phyloP scores from a whole-genome alignment of 2,329 filamentous ascomycete genomes.

The Penicillium crustosum region DNA sequence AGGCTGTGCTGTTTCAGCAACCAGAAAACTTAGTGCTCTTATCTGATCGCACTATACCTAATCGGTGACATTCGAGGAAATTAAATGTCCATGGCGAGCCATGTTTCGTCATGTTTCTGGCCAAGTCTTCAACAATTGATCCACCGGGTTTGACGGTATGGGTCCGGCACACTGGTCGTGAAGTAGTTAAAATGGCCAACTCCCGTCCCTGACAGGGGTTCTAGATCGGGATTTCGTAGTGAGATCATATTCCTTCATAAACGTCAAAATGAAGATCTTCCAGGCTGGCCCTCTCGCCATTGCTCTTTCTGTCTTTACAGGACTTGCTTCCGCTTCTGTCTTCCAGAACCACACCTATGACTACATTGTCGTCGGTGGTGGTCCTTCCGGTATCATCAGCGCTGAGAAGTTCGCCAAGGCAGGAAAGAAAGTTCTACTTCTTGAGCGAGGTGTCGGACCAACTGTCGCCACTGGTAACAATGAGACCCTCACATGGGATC shows the following conservation, averaged over 20 bases:
- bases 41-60: constrained; percentile 7
- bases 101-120: background rate
- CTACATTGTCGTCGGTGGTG: constrained; percentile 28
- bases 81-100: background rate
- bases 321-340: constrained; percentile 13
- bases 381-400: constrained; percentile 26
- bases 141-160: background rate
- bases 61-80: background rate
- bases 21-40: background rate
- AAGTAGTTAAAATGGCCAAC: background rate
- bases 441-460: constrained; percentile 25
- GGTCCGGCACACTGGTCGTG: background rate
- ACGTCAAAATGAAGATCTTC: constrained; percentile 5
- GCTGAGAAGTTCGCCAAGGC: constrained; percentile 26
- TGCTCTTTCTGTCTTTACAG: constrained; percentile 8
- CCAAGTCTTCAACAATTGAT: background rate
- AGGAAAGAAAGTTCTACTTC: constrained; percentile 26
- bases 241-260: background rate
- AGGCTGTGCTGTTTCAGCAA: background rate
- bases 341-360: constrained; percentile 23
- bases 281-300: constrained; percentile 17
- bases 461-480: constrained; percentile 28
- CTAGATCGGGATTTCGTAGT: background rate
- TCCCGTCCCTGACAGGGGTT: background rate
- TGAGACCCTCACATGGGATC: constrained; percentile 25